phyloP scores from a whole-genome alignment of 768 basidiomycete genomes.

The Mycena chlorophos region DNA sequence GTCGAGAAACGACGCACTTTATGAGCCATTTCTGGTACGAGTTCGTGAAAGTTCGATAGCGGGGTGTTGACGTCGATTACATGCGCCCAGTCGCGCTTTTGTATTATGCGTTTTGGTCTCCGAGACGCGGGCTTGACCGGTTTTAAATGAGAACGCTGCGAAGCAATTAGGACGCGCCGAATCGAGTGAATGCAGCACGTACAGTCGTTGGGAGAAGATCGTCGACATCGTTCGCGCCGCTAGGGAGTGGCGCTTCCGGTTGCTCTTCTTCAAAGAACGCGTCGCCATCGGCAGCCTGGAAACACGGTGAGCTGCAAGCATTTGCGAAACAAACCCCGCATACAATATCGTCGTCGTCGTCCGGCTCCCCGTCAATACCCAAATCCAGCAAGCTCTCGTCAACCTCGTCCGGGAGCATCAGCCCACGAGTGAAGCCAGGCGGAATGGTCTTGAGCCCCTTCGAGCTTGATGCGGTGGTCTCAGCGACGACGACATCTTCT shows the following conservation, averaged over 20 bases:
- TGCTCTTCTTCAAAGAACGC: slow-evolving; percentile 20
- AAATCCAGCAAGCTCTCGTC: slow-evolving; percentile 44
- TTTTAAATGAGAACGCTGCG: slow-evolving; percentile 58
- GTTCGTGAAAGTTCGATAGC: slow-evolving; percentile 83
- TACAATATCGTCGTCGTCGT: slow-evolving; percentile 18
- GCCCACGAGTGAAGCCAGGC: slow-evolving; percentile 80
- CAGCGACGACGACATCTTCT: slow-evolving; percentile 52
- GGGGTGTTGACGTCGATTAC: slow-evolving; percentile 92
- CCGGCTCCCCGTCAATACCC: slow-evolving; percentile 19
- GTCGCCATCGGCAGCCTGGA: slow-evolving; percentile 14
- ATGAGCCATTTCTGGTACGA: slow-evolving; percentile 96
- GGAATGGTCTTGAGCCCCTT: slow-evolving; percentile 64
- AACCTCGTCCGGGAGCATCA: slow-evolving; percentile 67
- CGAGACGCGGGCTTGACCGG: slow-evolving; percentile 47
- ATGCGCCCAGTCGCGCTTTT: slow-evolving; percentile 97
- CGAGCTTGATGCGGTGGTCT: slow-evolving; percentile 28
- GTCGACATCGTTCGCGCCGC: slow-evolving; percentile 56
- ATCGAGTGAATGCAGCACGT: slow-evolving; percentile 2
- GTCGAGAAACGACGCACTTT: slow-evolving; percentile 50
- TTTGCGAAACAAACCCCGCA: background rate
- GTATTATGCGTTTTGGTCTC: slow-evolving; percentile 45
- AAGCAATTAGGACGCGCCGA: slow-evolving; percentile 5
- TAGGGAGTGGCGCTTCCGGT: slow-evolving; percentile 20
- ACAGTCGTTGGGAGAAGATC: slow-evolving; percentile 72
- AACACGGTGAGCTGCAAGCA: background rate